Percentiles rank a stretch among this genome's conserved stretches.
Conservation (phyloP, 148 eudicot genomes). For the Fagopyrum tataricum region DNA sequence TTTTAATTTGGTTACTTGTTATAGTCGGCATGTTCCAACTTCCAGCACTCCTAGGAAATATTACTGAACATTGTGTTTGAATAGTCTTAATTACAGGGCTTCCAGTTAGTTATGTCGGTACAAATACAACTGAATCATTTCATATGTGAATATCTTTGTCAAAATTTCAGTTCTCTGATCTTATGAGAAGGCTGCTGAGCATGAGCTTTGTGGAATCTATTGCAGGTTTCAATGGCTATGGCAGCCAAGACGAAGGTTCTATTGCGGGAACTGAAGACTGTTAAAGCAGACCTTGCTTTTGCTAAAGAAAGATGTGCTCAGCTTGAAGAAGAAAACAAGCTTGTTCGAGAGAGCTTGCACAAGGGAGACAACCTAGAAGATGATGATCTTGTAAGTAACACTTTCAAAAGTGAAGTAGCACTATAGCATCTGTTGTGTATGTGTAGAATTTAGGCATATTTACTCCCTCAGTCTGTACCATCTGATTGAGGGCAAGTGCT, state of each 20-base stretch:
- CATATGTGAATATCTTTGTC: not conserved
- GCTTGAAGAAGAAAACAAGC: slow-evolving; percentile 80
- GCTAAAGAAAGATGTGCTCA: slow-evolving; percentile 85
- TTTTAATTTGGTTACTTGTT: not conserved
- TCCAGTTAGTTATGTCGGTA: not conserved
- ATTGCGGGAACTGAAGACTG: slow-evolving; percentile 79
- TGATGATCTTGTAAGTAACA: slow-evolving; percentile 57
- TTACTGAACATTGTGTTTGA: not conserved
- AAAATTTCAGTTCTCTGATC: not conserved
- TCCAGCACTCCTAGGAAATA: not conserved
- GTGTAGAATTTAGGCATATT: not conserved
- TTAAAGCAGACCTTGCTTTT: slow-evolving; percentile 86
- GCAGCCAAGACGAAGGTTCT: slow-evolving; percentile 87
- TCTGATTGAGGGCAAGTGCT: not conserved
- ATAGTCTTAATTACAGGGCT: not conserved
- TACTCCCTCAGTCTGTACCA: not conserved
- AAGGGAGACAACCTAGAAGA: slow-evolving; percentile 71
- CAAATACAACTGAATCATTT: not conserved
- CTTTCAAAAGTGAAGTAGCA: not conserved
- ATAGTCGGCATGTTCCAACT: not conserved
- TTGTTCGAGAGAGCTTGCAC: slow-evolving; percentile 57
- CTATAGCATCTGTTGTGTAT: not conserved
- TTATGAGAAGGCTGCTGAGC: slow-evolving; percentile 9
- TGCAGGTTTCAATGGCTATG: slow-evolving; percentile 89
- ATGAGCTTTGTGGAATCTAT: slow-evolving; percentile 8